Evolutionary conservation across 2,329 filamentous ascomycete genomes (phyloP).

Genomic region (Cryphonectria japonica): DNA sequence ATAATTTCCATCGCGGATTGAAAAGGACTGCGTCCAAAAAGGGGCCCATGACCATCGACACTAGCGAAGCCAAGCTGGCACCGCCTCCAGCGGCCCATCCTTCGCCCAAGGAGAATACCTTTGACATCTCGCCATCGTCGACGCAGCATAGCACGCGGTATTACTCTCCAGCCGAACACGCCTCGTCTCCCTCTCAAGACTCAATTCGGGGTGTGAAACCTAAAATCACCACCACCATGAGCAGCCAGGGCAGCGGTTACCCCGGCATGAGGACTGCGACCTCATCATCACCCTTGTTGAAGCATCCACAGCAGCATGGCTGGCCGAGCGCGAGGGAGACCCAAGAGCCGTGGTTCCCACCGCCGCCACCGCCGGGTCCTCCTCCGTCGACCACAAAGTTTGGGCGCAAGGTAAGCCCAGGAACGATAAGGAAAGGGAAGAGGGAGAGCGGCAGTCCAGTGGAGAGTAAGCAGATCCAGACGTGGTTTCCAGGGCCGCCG

Average conservation of each 20-base stretch:
- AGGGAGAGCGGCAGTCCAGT: slow-evolving; percentile 39
- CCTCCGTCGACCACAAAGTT: slow-evolving; percentile 13
- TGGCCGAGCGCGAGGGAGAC: slow-evolving; percentile 23
- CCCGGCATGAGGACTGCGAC: slow-evolving; percentile 8
- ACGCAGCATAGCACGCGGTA: slow-evolving; percentile 4
- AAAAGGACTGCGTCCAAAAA: slow-evolving; percentile 16
- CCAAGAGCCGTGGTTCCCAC: slow-evolving; percentile 24
- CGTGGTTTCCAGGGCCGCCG: slow-evolving; percentile 46
- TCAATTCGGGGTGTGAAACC: background rate
- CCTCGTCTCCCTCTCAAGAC: background rate
- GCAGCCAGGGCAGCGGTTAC: slow-evolving; percentile 29
- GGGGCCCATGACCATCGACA: slow-evolving; percentile 19
- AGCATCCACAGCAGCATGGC: slow-evolving; percentile 20
- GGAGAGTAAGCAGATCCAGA: slow-evolving; percentile 43
- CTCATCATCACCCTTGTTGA: slow-evolving; percentile 21
- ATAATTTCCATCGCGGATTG: background rate
- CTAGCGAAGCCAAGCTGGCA: slow-evolving; percentile 12
- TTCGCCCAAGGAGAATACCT: slow-evolving; percentile 20
- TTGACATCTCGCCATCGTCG: slow-evolving; percentile 3
- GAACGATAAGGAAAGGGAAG: slow-evolving; percentile 17
- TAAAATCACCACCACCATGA: slow-evolving; percentile 24
- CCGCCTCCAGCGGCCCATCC: slow-evolving; percentile 20
- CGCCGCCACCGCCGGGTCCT: slow-evolving; percentile 30
- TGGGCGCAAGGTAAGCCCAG: slow-evolving; percentile 13
- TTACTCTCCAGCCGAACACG: background rate